Conservation (phyloP, 306 rosid species). For the Malus sieversii region DNA sequence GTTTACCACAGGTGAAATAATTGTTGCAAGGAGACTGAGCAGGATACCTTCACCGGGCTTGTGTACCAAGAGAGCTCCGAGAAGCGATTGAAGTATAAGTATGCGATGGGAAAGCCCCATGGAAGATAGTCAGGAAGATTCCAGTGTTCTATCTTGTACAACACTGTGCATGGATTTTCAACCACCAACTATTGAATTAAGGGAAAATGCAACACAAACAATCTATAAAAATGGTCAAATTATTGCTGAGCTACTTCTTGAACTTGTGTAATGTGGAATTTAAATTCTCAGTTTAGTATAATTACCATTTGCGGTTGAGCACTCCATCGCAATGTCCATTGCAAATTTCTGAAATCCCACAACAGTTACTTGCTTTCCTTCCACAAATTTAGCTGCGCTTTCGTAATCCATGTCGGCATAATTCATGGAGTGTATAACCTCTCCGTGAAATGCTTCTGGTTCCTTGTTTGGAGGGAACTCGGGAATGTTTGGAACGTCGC, state of each 20-base stretch:
- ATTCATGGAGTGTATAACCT: slow-evolving; percentile 46
- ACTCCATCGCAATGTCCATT: slow-evolving; percentile 67
- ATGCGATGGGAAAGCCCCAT: slow-evolving; percentile 55
- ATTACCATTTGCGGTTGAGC: slow-evolving; percentile 42
- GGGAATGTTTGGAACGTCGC: slow-evolving; percentile 65
- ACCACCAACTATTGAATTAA: background rate
- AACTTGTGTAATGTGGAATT: background rate
- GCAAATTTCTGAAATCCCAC: slow-evolving; percentile 65
- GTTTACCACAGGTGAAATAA: slow-evolving; percentile 58
- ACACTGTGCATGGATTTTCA: slow-evolving; percentile 48
- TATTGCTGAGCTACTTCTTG: background rate
- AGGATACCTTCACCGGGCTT: slow-evolving; percentile 56
- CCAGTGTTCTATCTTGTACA: slow-evolving; percentile 54
- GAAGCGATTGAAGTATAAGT: slow-evolving; percentile 51
- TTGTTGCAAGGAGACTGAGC: slow-evolving; percentile 37
- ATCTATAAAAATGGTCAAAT: background rate
- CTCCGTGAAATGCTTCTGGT: slow-evolving; percentile 42
- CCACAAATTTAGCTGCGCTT: slow-evolving; percentile 26
- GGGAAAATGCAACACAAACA: background rate
- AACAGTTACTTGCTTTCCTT: slow-evolving; percentile 44
- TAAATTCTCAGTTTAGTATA: background rate
- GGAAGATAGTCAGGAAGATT: slow-evolving; percentile 44
- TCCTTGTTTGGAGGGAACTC: slow-evolving; percentile 50
- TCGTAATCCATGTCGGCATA: slow-evolving; percentile 43
- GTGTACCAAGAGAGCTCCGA: slow-evolving; percentile 49